Percentiles rank a stretch among this genome's conserved stretches.
These are phyloP conservation scores for Podospora bellae-mahoneyi DNA, from an alignment of 495 filamentous ascomycete genomes.

Conservation along the genomic window DNA sequence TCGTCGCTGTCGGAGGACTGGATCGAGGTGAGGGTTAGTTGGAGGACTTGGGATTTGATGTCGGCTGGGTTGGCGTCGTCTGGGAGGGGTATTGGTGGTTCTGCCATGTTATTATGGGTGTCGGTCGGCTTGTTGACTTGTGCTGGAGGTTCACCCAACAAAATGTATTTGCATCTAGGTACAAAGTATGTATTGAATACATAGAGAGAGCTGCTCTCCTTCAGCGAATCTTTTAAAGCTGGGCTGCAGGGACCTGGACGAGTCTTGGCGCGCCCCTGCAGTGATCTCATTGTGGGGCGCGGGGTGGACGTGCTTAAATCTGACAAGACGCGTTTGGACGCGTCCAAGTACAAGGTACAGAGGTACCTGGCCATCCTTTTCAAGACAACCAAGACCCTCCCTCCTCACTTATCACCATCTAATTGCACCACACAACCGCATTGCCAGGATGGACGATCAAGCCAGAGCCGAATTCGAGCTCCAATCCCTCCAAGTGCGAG, in stretches of 20 bases:
- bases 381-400: not conserved
- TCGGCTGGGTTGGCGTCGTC: conserved; percentile 33
- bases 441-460: conserved; percentile 42
- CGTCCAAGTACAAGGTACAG: not conserved
- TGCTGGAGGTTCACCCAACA: too few species aligned
- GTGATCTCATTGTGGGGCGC: not conserved
- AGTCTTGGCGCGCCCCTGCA: not conserved
- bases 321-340: conserved; percentile 8
- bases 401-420: conserved; percentile 4
- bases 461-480: conserved; percentile 38
- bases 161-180: too few species aligned
- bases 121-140: too few species aligned
- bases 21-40: conserved; percentile 47
- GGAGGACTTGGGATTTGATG: conserved; percentile 43
- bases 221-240: not conserved
- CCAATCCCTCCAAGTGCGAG: conserved; percentile 53
- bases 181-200: too few species aligned
- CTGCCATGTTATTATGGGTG: not conserved
- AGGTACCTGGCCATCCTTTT: not conserved
- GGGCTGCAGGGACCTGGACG: not conserved
- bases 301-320: conserved; percentile 6
- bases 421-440: not conserved
- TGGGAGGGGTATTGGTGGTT: not conserved
- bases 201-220: too few species aligned
- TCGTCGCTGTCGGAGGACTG: conserved; percentile 23